phyloP scores from a whole-genome alignment of 768 basidiomycete species.

The Pholiota microspora region DNA sequence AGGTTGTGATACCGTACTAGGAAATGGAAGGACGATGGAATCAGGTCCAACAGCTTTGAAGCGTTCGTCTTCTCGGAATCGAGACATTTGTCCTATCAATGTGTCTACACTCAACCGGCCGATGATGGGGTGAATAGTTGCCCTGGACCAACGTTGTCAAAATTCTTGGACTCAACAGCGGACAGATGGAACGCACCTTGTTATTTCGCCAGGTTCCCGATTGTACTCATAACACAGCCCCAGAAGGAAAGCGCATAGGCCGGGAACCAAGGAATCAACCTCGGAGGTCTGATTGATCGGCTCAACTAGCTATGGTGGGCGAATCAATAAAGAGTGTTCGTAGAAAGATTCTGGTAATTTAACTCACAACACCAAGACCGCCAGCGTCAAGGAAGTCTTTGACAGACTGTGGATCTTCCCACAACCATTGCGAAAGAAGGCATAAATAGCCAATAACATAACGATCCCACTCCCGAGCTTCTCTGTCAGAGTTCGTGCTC shows the following conservation, averaged over 20 bases:
- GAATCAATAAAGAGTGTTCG: neutral
- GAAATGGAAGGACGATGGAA: conserved; percentile 62
- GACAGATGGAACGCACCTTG: conserved; percentile 53
- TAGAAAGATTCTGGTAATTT: neutral
- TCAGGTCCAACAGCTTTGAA: conserved; percentile 92
- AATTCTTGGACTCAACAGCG: neutral
- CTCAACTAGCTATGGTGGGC: conserved; percentile 72
- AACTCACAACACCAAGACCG: conserved; percentile 83
- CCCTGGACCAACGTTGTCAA: conserved; percentile 40
- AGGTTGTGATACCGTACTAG: conserved; percentile 32
- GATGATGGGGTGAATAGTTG: conserved; percentile 87
- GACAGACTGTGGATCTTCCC: conserved; percentile 91
- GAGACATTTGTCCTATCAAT: conserved; percentile 81
- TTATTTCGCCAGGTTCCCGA: conserved; percentile 91
- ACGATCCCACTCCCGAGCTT: conserved; percentile 87
- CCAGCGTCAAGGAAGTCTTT: conserved; percentile 89
- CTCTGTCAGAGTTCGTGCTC: conserved; percentile 61
- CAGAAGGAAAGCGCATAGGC: conserved; percentile 86
- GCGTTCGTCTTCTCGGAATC: conserved; percentile 88
- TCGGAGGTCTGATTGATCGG: conserved; percentile 91
- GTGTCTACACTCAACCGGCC: conserved; percentile 88
- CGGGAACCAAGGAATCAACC: conserved; percentile 82
- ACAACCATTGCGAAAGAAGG: conserved; percentile 88
- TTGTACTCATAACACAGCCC: conserved; percentile 97
- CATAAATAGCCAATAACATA: conserved; percentile 84